Conservation (phyloP, 768 basidiomycete species). For the Calvatia gigantea region DNA sequence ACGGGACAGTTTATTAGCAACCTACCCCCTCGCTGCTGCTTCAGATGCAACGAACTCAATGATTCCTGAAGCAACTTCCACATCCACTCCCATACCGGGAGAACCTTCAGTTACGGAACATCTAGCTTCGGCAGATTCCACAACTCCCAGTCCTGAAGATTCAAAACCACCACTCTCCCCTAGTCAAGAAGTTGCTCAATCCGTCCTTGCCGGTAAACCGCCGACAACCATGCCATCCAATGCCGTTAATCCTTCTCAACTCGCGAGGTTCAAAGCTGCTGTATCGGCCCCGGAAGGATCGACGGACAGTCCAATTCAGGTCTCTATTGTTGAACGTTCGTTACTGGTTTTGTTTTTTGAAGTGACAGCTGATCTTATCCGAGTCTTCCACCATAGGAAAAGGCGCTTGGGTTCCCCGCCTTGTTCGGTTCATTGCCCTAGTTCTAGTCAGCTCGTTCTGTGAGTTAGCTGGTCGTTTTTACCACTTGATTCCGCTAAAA, state of each 20-base stretch:
- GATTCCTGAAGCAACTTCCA: slow-evolving; percentile 12
- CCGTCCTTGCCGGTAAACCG: slow-evolving; percentile 37
- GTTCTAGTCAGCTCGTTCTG: slow-evolving; percentile 61
- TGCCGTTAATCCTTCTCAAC: slow-evolving; percentile 26
- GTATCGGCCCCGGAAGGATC: slow-evolving; percentile 28
- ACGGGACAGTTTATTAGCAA: slow-evolving; percentile 59
- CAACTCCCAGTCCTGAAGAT: slow-evolving; percentile 11
- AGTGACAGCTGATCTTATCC: slow-evolving; percentile 8
- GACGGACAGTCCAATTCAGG: slow-evolving; percentile 62
- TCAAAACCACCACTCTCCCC: slow-evolving; percentile 16
- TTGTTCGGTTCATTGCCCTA: slow-evolving; percentile 60
- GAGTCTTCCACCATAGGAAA: slow-evolving; percentile 52
- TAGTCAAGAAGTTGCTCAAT: slow-evolving; percentile 45
- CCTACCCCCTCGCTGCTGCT: slow-evolving; percentile 22
- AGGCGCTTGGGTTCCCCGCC: slow-evolving; percentile 60
- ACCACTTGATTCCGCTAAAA: not conserved
- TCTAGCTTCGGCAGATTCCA: slow-evolving; percentile 14
- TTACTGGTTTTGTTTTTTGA: slow-evolving; percentile 13
- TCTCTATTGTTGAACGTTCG: slow-evolving; percentile 80
- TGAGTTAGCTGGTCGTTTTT: slow-evolving; percentile 42
- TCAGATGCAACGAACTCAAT: not conserved
- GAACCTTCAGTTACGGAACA: slow-evolving; percentile 15
- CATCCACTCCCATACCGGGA: slow-evolving; percentile 6
- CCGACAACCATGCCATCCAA: slow-evolving; percentile 17
- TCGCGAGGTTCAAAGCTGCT: slow-evolving; percentile 31